These are phyloP conservation scores for Tuber borchii DNA, from an alignment of 495 filamentous ascomycete species.

Conservation along the genomic window DNA sequence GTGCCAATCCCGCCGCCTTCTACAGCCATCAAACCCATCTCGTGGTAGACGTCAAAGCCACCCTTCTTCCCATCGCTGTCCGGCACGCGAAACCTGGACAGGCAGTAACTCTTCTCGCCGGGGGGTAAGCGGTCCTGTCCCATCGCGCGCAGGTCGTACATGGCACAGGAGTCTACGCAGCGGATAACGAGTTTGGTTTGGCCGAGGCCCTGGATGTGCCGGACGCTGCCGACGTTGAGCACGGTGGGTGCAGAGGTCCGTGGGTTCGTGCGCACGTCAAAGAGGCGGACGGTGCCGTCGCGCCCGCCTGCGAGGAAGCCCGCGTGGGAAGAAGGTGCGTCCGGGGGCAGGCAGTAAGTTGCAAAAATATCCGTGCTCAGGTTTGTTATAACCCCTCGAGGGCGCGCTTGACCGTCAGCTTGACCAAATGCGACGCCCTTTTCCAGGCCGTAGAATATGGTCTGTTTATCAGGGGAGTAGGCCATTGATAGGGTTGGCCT, in stretches of 20 bases:
- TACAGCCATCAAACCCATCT: background rate
- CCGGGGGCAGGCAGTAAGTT: slow-evolving; percentile 14
- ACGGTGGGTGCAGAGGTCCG: background rate
- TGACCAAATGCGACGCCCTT: background rate
- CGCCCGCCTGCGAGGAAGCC: slow-evolving; percentile 32
- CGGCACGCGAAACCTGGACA: background rate
- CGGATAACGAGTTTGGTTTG: background rate
- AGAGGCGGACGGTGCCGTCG: slow-evolving; percentile 39
- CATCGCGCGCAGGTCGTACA: background rate
- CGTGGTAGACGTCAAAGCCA: background rate
- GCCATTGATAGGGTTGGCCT: background rate
- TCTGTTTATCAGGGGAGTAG: background rate
- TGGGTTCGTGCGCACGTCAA: slow-evolving; percentile 23
- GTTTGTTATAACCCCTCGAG: background rate
- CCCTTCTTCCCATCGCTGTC: background rate
- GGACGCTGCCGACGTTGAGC: background rate
- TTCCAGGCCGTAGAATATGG: background rate
- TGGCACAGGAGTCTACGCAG: background rate
- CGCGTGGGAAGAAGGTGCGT: background rate
- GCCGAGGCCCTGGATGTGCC: background rate
- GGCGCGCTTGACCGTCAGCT: background rate
- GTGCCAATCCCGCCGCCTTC: background rate
- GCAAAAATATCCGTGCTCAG: slow-evolving; percentile 36
- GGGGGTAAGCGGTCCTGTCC: background rate
- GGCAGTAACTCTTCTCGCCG: background rate